Evolutionary conservation across 208 protist species (phyloP), one percentile per base, ranked within the genome.

Genomic region (Acanthamoeba triangularis): DNA sequence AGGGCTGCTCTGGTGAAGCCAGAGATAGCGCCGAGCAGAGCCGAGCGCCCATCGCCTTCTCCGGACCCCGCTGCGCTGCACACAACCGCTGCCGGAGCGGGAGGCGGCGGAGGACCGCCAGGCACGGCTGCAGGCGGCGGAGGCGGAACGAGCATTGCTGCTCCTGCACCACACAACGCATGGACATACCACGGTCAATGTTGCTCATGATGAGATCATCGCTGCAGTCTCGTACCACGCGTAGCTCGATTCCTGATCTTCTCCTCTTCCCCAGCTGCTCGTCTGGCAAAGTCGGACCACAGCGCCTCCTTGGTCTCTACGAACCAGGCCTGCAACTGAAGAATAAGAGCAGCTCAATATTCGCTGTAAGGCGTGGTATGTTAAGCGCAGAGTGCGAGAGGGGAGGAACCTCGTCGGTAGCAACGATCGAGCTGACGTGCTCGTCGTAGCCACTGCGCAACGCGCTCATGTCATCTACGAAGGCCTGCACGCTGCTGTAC

Each of bases 401-500:
- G 4, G 4, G 28, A 47, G 10, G n/a, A 37, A 72, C 33, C 23
- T 44, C 35, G 10, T 56, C 18, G 11, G 54, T 13, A 16, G 18
- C 49, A 72, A 10, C 49, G 37, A 69, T 5, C 49, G 49, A 52
- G 7, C 49, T 11, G 49, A 11, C 11, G 49, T 52, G 49, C 49
- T 14, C 7, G 11, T 28, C 14, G 63, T 76, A 72, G 13, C n/a
- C 28, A 14, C n/a, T 23, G 3, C 74, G 30, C 56, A 93, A n/a
- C 10, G 30, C 28, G 20, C 4, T 72, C 20, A 49, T 44, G 35
- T 93, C 87, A 10, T 93, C 44, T 3, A 52, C 10, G 23, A 93
- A 93, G 25, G 54, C 23, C 35, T 65, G 33, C 5, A 93, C 87
- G 28, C 37, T 93, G 54, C 18, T n/a, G 59, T 93, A 93, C 87